These are phyloP conservation scores for Metarhizium guizhouense DNA, from an alignment of 2,329 filamentous ascomycete genomes.

Conservation along the genomic window DNA sequence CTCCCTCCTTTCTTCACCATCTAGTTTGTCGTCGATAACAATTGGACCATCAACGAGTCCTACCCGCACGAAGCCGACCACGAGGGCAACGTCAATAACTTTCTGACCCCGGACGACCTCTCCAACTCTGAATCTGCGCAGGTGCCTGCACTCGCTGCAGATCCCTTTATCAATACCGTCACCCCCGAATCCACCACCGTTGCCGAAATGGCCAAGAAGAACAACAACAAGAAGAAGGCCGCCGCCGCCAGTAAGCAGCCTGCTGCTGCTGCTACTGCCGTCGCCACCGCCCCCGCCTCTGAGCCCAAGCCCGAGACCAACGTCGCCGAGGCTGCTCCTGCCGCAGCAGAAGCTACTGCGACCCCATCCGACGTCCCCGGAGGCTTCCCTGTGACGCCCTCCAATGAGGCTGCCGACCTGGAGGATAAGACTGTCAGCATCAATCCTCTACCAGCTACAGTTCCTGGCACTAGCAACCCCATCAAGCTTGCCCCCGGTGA, in stretches of 20 bases:
- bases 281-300: not conserved
- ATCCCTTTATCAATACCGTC: conserved; percentile 55
- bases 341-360: conserved; percentile 9
- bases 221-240: conserved; percentile 37
- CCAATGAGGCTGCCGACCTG: conserved; percentile 39
- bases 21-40: conserved; percentile 91
- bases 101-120: conserved; percentile 69
- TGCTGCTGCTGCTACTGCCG: conserved; percentile 4
- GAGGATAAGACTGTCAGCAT: conserved; percentile 46
- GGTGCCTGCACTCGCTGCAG: conserved; percentile 20
- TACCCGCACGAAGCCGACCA: conserved; percentile 76
- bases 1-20: conserved; percentile 10
- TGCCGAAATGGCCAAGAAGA: conserved; percentile 45
- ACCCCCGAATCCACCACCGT: conserved; percentile 65
- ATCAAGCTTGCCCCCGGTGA: conserved; percentile 72
- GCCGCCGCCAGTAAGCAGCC: conserved; percentile 8
- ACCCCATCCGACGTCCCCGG: conserved; percentile 32
- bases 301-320: not conserved
- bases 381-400: conserved; percentile 58
- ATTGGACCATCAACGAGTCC: conserved; percentile 76
- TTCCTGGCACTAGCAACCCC: conserved; percentile 64
- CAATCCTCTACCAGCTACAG: conserved; percentile 50
- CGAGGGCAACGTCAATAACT: conserved; percentile 85
- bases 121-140: conserved; percentile 20
- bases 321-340: not conserved